Base-by-base conservation (phyloP, 2,329 filamentous ascomycete genomes). In the Pseudogymnoascus sp. region DNA sequence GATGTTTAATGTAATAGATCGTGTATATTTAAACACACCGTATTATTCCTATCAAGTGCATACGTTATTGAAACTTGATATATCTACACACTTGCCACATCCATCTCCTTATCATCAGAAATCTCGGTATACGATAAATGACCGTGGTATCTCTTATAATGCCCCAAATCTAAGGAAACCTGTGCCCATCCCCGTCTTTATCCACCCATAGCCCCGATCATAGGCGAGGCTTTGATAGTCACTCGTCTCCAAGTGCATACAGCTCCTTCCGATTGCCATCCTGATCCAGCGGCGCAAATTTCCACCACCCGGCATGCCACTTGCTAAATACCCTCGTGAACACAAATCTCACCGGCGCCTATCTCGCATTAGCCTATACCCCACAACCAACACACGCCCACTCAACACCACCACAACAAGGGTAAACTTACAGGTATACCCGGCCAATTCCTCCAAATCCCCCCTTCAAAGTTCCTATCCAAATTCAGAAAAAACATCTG, bases 401-500 rank as follows among this genome's bases (percentile, higher is more conserved):
- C 41, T 21, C n/a, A 5, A 9, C 4, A 33, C 5, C n/a, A 12
- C 12, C 4, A 33, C n/a, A 33, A 15, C 9, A 33, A 12, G 17
- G 2, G 5, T 3, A 33, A 21, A 55, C 48, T 33, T 10, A 55
- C 59, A 0, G 61, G 63, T 5, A 68, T 64, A 15, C 25, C 7
- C 2, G 64, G 64, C 58, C 63, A 66, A n/a, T 55, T 10, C 4
- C 17, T 63, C 65, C 65, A 66, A 21, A 63, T 15, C 2, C 66
- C 66, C 2, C 36, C 64, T 25, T 68, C 62, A 62, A 64, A 67
- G n/a, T 51, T n/a, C 2, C 58, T 36, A 64, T 66, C 66, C 31
- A 66, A 35, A 59, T 67, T 67, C 13, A 63, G 25, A 33, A 65
- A 64, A 36, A 68, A 68, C 62, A 66, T 65, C 2, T 63, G 64